Percentiles rank a stretch among this genome's conserved stretches.
Evolutionary conservation across 768 basidiomycete genomes (phyloP).

Genomic region (Amanita molliuscula): DNA sequence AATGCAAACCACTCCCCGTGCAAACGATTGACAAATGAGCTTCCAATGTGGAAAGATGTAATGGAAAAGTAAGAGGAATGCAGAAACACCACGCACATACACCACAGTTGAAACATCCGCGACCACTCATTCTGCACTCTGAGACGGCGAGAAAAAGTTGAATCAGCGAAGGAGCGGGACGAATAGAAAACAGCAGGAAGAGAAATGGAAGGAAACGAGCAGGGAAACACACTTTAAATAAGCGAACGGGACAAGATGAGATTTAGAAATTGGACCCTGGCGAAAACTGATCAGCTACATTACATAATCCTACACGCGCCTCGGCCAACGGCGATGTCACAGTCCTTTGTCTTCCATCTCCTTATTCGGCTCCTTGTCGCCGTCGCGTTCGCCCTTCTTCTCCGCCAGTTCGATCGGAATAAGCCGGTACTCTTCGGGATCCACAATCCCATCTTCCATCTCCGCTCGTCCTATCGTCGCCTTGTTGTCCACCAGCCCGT

Average conservation of each 20-base stretch:
- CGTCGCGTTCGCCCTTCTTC: constrained; percentile 20
- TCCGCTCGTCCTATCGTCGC: constrained; percentile 73
- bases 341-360: constrained; percentile 16
- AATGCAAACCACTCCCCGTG: constrained; percentile 39
- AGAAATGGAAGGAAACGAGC: constrained; percentile 5
- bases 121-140: constrained; percentile 35
- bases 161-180: constrained; percentile 1
- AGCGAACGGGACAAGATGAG: background rate
- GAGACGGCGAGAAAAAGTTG: background rate
- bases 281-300: no score
- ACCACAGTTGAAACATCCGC: constrained; percentile 87
- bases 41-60: constrained; percentile 12
- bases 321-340: constrained; percentile 11
- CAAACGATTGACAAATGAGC: constrained; percentile 7
- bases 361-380: constrained; percentile 12
- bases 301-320: no score
- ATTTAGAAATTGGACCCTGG: no score
- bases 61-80: constrained; percentile 1
- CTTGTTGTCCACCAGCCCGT: constrained; percentile 86
- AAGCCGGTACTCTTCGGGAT: constrained; percentile 35
- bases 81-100: constrained; percentile 65
- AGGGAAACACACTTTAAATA: constrained; percentile 3
- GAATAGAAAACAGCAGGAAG: no score
- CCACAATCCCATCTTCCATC: constrained; percentile 56
- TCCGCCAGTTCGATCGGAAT: constrained; percentile 27